Evolutionary conservation across 257 asterid species (phyloP), one percentile per base, ranked within the genome.

Genomic region (Solanum paucissectum): DNA sequence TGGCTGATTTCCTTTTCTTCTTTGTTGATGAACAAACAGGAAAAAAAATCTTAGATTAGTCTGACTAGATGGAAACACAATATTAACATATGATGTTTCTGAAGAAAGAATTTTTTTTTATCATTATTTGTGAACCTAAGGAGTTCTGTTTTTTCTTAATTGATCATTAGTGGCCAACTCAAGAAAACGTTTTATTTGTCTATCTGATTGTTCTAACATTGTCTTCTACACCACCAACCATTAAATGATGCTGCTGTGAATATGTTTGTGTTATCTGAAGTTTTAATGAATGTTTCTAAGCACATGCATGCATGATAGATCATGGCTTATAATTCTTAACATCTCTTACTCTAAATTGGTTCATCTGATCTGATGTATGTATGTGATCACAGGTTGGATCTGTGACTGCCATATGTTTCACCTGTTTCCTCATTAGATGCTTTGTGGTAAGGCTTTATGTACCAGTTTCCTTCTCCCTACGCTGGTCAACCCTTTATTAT

Each of bases 381-480:
- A 32, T 84, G 36, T 87, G 38, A 58, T 60, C 88, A 72, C 96
- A 96, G 99, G 99, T 96, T 85, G 98, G 99, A 91, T 96, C 95
- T 66, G 99, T 96, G 88, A 96, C 99, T 11, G 98, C 97, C 46
- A 94, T 95, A 91, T 96, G 98, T 92, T 96, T 95, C 92, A 91
- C 94, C 85, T 96, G 98, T 90, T 96, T 96, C 90, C 95, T 96
- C 73, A 90, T 96, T 89, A 91, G 99, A 86, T 94, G 98, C 91
- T 95, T 94, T 62, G 96, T 95, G 98, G 99, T 96, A 91, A 91
- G 98, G 73, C 73, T 86, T 86, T 46, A 44, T 66, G 68, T 87
- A 21, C 49, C 64, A 85, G 77, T 81, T 72, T n/a, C 29, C 6
- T 23, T 44, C 21, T 86, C 46, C 33, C 42, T 5, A 29, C 49